Conservation (phyloP, 225 moss, liverwort and hornwort genomes). For the Climacium dendroides region DNA sequence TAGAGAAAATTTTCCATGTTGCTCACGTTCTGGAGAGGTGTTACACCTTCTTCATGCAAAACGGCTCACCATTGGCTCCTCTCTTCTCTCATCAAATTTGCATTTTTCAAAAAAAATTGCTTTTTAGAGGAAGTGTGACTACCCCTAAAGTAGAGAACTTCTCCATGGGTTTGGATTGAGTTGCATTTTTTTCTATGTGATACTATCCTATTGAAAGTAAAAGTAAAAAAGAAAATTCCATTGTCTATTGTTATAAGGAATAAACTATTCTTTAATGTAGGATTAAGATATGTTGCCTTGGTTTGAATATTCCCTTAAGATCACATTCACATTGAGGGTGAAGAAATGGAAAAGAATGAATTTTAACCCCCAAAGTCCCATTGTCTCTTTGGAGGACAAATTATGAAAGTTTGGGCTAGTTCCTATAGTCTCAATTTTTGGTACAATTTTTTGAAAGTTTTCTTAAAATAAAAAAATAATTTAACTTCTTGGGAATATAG, state of each 20-base stretch:
- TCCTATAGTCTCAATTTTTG: not conserved
- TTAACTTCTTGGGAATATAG: not conserved
- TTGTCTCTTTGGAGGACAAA: accelerated
- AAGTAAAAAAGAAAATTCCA: accelerated
- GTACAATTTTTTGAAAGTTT: not conserved
- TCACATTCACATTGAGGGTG: not conserved
- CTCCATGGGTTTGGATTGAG: not conserved
- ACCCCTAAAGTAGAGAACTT: not conserved
- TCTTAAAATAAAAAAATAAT: not conserved
- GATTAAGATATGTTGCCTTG: not conserved
- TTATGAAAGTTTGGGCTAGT: accelerated
- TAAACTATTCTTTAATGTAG: not conserved
- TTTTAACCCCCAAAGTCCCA: not conserved
- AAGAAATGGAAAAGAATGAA: not conserved
- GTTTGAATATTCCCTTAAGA: not conserved
- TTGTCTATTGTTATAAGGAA: not conserved
- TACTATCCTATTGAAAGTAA: not conserved
- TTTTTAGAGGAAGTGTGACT: too few species aligned
- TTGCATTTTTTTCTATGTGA: not conserved
- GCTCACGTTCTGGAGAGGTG: too few species aligned
- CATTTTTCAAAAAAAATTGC: too few species aligned
- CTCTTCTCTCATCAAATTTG: too few species aligned
- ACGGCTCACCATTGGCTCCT: too few species aligned
- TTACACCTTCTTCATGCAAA: too few species aligned
- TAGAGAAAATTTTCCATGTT: too few species aligned